Evolutionary conservation across 2,329 filamentous ascomycete genomes (phyloP), one percentile per base, ranked within the genome.

Genomic region (Macrophomina tecta): DNA sequence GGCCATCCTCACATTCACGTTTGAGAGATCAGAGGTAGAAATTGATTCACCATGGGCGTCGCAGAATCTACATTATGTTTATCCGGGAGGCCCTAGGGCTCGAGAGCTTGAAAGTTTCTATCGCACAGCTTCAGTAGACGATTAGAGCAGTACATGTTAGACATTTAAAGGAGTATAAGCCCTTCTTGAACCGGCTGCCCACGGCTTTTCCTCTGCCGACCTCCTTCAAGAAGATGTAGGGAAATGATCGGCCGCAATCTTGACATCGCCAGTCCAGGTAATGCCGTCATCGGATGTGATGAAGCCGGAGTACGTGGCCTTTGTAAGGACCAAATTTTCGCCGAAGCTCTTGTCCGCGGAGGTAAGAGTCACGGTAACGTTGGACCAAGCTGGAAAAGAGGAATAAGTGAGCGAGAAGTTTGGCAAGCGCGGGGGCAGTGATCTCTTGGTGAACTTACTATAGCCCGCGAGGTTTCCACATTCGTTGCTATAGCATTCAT

Each of bases 231-330:
- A 45, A 2, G 53, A 58, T n/a, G 18, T 28, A 3, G 36, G 53
- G 8, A 42, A 66, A 4, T 61, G 4, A n/a, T 67, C 65, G 38
- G 65, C 55, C 7, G 49, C 30, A 42, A 70, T 65, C 8, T 62
- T 65, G 40, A 69, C 30, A 5, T 65, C 30, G 14, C 60, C 61
- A 28, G 56, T 66, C 69, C 69, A 70, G 1, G 65, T 69, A 48
- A 66, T 52, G 36, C 69, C 65, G n/a, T 40, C 52, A 40, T 70
- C 67, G 1, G 11, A 45, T 4, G 62, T 52, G 34, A 48, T 55
- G 46, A 68, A 61, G 11, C 66, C 66, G 1, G 12, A 11, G 5
- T 28, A 42, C 2, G 61, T 62, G 8, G 63, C 53, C 2, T 61
- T 52, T 1, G 46, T 49, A 4, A 62, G 14, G 16, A 14, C 34